Evolutionary conservation across 306 rosid species (phyloP), one percentile per base, ranked within the genome.

Genomic region (Mimosa pudica): DNA sequence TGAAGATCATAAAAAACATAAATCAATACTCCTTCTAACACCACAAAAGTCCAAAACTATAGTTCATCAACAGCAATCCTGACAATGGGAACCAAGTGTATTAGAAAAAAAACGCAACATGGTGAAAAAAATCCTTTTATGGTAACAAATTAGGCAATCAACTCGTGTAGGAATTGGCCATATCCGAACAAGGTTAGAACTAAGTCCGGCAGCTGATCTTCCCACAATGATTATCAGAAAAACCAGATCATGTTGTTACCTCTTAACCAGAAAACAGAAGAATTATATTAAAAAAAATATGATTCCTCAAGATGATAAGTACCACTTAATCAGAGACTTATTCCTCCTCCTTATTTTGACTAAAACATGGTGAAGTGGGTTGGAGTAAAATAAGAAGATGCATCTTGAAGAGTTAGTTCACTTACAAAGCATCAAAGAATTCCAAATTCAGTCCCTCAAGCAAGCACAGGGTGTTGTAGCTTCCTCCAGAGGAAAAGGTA

Each of bases 401-500:
- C 62, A 83, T 85, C 74, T 5, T 74, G 81, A 82, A 45, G 76
- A 86, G 49, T 44, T 9, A 44, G 80, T 75, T 75, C 60, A 54
- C 60, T 55, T 54, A 73, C 62, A 70, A 82, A 82, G 82, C 74
- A 83, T 57, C 51, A 61, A 9, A 70, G 71, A 78, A 85, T 82
- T 81, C 91, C 90, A 77, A 72, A 76, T 82, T 54, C 87, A 86
- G 76, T 62, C 10, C 78, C 75, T 62, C 84, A 84, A 85, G 88
- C 69, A 82, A 79, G 64, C 82, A 81, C 83, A 89, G 70, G 89
- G 55, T 10, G 76, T 75, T 73, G 71, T 76, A 77, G 75, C 88
- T 66, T 89, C 85, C 84, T 87, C 83, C 67, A 84, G 87, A 85
- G 92, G 97, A 67, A 74, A 92, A 92, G 90, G 91, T 79, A 92